These are phyloP conservation scores for Entonaema liquescens DNA, from an alignment of 495 filamentous ascomycete genomes.

Conservation along the genomic window DNA sequence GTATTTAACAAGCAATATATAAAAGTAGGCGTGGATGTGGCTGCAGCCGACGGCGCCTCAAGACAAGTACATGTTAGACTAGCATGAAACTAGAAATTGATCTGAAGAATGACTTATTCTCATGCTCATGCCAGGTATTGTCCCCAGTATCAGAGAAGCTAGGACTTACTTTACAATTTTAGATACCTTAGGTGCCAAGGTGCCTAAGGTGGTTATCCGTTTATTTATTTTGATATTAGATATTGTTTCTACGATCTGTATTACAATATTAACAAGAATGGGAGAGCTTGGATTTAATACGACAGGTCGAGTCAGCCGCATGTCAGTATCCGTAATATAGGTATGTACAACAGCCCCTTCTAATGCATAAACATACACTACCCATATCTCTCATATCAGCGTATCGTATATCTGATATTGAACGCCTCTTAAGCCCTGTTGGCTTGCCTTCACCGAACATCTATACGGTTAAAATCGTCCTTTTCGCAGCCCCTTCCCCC, in stretches of 20 bases:
- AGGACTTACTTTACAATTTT: neutral
- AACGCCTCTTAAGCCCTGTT: neutral
- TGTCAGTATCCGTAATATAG: neutral
- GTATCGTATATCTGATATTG: neutral
- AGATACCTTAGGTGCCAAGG: neutral
- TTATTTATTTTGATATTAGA: neutral
- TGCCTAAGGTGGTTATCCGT: neutral
- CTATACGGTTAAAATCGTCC: neutral
- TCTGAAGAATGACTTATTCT: conserved; percentile 10
- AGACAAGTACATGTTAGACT: neutral
- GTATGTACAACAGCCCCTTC: conserved; percentile 2
- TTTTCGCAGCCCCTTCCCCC: neutral
- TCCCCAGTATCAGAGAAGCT: neutral
- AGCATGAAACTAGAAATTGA: conserved; percentile 14
- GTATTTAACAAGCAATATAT: neutral
- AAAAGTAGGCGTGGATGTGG: conserved; percentile 19
- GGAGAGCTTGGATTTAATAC: conserved; percentile 1
- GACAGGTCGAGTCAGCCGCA: neutral
- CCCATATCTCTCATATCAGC: neutral
- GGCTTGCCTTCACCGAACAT: neutral
- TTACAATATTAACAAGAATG: neutral
- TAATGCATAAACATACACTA: neutral
- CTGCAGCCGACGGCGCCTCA: conserved; percentile 14
- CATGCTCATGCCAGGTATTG: neutral
- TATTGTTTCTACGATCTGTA: neutral